These are phyloP conservation scores for Russula sp. DNA, from an alignment of 768 basidiomycete species.

Conservation along the genomic window DNA sequence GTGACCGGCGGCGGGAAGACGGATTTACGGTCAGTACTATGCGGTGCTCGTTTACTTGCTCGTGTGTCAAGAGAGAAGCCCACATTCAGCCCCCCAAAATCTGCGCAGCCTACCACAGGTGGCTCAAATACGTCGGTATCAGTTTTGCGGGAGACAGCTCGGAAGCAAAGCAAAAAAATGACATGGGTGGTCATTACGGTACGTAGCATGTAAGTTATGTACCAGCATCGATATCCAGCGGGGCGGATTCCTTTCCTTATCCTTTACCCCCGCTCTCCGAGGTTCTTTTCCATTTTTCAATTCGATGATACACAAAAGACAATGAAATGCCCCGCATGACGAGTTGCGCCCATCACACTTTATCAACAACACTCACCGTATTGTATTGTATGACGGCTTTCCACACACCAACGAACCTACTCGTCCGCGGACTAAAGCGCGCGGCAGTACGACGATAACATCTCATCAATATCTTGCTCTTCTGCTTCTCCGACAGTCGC, in stretches of 20 bases:
- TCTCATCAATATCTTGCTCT: not conserved
- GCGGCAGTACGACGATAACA: not conserved
- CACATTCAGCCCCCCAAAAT: too few species aligned
- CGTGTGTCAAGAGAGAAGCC: not conserved
- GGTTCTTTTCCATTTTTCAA: too few species aligned
- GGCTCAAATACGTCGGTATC: too few species aligned
- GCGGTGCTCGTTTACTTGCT: not conserved
- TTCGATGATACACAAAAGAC: not conserved
- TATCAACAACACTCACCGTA: not conserved
- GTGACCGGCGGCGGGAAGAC: not conserved
- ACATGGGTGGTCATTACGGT: too few species aligned
- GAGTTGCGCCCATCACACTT: not conserved
- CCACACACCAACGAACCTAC: not conserved
- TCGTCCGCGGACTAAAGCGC: not conserved
- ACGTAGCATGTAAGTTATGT: too few species aligned
- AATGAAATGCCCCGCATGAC: not conserved
- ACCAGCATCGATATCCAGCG: too few species aligned
- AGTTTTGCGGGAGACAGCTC: too few species aligned
- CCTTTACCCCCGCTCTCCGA: too few species aligned
- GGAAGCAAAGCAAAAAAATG: too few species aligned
- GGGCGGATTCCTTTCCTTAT: too few species aligned
- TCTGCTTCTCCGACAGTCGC: constrained; percentile 1
- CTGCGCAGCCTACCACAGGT: too few species aligned
- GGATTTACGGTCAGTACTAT: not conserved
- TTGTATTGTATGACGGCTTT: not conserved